phyloP scores from a whole-genome alignment of 1,284 basidiomycete species.

The Boletus semigastroideus region DNA sequence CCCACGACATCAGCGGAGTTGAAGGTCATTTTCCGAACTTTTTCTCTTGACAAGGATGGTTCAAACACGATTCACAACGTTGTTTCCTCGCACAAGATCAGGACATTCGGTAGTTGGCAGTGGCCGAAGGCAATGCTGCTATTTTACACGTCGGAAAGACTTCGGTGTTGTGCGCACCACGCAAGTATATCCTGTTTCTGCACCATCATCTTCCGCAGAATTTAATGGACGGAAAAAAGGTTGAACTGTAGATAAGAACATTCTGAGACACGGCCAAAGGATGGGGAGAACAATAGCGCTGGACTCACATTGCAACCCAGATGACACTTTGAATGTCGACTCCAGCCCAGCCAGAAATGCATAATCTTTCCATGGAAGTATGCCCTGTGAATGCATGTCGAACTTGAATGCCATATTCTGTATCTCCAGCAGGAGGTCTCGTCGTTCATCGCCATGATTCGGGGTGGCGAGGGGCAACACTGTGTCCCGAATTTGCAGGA shows the following conservation, averaged over 20 bases:
- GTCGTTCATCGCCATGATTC: not conserved
- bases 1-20: not conserved
- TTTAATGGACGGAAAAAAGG: not conserved
- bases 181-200: not conserved
- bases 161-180: not conserved
- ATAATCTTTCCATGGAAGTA: not conserved
- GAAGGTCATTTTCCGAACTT: not conserved
- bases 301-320: not conserved
- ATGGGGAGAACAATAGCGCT: not conserved
- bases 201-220: too few relatives aligned
- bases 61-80: slow-evolving; percentile 1
- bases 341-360: not conserved
- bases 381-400: not conserved
- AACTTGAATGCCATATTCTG: not conserved
- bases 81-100: too few relatives aligned
- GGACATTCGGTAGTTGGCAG: not conserved
- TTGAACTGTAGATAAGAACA: not conserved
- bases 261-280: not conserved
- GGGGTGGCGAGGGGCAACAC: not conserved
- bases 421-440: not conserved
- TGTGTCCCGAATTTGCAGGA: not conserved
- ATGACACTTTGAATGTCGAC: not conserved
- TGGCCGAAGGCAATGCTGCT: not conserved
- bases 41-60: not conserved
- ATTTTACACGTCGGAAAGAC: not conserved